A percentile compares a stretch with the other conserved stretches of the same genome.
Conservation (phyloP, 2,329 filamentous ascomycete species). For the Colletotrichum destructivum region DNA sequence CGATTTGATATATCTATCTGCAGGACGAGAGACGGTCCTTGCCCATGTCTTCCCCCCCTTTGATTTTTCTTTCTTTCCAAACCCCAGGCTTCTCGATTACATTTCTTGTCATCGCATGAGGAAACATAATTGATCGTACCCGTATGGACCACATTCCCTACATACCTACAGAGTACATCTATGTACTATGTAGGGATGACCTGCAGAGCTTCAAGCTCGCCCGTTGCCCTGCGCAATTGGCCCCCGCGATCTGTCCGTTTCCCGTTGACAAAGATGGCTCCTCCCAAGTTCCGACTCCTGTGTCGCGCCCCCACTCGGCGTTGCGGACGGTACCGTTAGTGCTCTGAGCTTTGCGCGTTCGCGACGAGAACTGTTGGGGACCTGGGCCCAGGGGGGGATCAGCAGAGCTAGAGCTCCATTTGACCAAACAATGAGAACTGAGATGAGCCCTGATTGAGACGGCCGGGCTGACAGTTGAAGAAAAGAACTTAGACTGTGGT, state of each 20-base stretch:
- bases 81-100: not conserved
- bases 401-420: not conserved
- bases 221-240: slow-evolving; percentile 7
- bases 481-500: slow-evolving; percentile 8
- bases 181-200: slow-evolving; percentile 21
- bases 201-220: slow-evolving; percentile 43
- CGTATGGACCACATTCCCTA: no score
- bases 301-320: slow-evolving; percentile 10
- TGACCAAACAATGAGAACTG: slow-evolving; percentile 17
- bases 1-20: not conserved
- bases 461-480: not conserved
- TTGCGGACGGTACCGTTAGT: slow-evolving; percentile 26
- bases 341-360: slow-evolving; percentile 38
- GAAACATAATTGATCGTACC: not conserved
- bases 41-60: not conserved
- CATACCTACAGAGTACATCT: no score
- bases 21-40: not conserved
- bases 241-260: slow-evolving; percentile 6
- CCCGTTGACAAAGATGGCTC: slow-evolving; percentile 13
- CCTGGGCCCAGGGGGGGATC: not conserved
- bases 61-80: not conserved
- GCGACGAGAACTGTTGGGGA: slow-evolving; percentile 41
- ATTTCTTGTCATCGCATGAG: not conserved
- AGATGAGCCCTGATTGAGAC: slow-evolving; percentile 3
- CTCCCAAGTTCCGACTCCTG: not conserved